phyloP scores from a whole-genome alignment of 805 yeast species.

The Ogataea allantospora region DNA sequence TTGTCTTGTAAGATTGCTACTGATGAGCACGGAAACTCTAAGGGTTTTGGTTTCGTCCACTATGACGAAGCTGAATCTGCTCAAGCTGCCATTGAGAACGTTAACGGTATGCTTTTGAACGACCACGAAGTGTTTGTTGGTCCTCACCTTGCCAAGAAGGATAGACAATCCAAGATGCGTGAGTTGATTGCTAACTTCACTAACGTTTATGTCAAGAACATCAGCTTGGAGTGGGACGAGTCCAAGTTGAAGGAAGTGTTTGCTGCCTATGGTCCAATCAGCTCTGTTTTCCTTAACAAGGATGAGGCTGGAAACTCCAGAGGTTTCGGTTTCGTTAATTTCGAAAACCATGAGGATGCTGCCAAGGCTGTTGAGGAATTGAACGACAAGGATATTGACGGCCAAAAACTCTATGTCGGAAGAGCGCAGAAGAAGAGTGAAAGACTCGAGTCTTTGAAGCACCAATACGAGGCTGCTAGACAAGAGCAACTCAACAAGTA shows the following conservation, averaged over 20 bases:
- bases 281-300: constrained; percentile 77
- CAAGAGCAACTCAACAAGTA: constrained; percentile 88
- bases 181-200: constrained; percentile 91
- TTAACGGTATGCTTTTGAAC: constrained; percentile 96
- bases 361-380: constrained; percentile 87
- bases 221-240: constrained; percentile 66
- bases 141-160: constrained; percentile 87
- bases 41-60: constrained; percentile 97
- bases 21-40: constrained; percentile 86
- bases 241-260: constrained; percentile 74
- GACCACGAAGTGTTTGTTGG: constrained; percentile 96
- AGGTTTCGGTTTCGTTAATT: constrained; percentile 97
- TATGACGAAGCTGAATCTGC: constrained; percentile 93
- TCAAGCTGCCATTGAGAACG: constrained; percentile 90
- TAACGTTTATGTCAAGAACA: constrained; percentile 92
- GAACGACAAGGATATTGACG: constrained; percentile 82
- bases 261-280: constrained; percentile 69
- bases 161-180: constrained; percentile 90
- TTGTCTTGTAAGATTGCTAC: constrained; percentile 97
- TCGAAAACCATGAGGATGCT: constrained; percentile 82
- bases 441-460: constrained; percentile 93
- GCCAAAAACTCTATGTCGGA: constrained; percentile 88
- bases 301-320: constrained; percentile 86
- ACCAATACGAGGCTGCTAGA: constrained; percentile 89
- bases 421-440: constrained; percentile 99